Evolutionary conservation across 2,329 filamentous ascomycete genomes (phyloP).

Genomic region (Colletotrichum shisoi): DNA sequence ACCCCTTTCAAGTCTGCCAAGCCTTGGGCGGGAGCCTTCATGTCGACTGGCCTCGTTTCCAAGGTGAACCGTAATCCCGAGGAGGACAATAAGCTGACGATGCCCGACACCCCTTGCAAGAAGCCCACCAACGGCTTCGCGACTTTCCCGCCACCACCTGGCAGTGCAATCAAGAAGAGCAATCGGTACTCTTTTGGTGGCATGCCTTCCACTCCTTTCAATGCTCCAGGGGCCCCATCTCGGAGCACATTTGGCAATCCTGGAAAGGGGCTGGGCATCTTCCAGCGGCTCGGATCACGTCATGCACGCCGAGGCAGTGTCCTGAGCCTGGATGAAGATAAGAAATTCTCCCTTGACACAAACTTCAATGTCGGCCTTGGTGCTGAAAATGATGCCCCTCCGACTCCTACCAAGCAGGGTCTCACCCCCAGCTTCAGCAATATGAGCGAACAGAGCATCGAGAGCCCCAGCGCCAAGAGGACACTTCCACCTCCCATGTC

Average conservation of each 20-base stretch:
- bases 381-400: conserved; percentile 71
- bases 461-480: conserved; percentile 59
- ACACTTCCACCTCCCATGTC: conserved; percentile 55
- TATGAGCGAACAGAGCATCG: conserved; percentile 51
- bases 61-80: conserved; percentile 90
- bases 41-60: conserved; percentile 92
- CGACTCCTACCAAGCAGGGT: conserved; percentile 85
- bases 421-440: conserved; percentile 54
- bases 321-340: conserved; percentile 81
- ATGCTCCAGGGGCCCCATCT: conserved; percentile 60
- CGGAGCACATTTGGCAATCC: conserved; percentile 62
- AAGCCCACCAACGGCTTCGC: conserved; percentile 76
- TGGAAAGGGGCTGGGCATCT: conserved; percentile 71
- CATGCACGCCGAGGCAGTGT: conserved; percentile 71
- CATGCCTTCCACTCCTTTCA: conserved; percentile 82
- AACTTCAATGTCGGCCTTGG: conserved; percentile 54
- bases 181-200: conserved; percentile 75
- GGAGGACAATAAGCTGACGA: conserved; percentile 68
- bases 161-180: conserved; percentile 70
- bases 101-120: conserved; percentile 97
- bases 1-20: conserved; percentile 73
- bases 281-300: conserved; percentile 63
- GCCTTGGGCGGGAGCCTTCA: conserved; percentile 83
- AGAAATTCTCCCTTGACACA: conserved; percentile 62
- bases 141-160: conserved; percentile 67